A percentile compares a stretch with the other conserved stretches of the same genome.
Evolutionary conservation across 2,329 filamentous ascomycete genomes (phyloP).

Genomic region (Fusarium sp.): DNA sequence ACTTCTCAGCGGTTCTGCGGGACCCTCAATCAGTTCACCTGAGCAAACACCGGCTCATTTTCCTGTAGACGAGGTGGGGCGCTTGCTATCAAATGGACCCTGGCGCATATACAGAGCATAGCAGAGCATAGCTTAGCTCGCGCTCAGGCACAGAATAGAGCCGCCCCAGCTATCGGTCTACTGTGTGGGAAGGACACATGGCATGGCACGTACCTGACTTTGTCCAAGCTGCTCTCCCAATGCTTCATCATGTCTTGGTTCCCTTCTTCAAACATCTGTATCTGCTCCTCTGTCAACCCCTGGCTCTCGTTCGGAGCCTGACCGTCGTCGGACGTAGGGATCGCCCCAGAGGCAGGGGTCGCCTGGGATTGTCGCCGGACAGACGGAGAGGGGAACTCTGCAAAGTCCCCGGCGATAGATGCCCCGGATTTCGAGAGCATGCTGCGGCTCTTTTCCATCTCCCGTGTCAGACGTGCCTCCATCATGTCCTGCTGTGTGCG

Average conservation of each 20-base stretch:
- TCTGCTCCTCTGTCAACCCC: conserved; percentile 79
- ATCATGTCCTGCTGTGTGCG: conserved; percentile 89
- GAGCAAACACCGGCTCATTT: not conserved
- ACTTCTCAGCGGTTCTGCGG: conserved; percentile 82
- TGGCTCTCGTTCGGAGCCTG: conserved; percentile 52
- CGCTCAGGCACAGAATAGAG: conserved; percentile 9
- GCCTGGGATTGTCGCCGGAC: conserved; percentile 34
- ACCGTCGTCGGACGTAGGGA: conserved; percentile 37
- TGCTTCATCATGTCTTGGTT: conserved; percentile 93
- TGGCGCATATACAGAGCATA: conserved; percentile 2
- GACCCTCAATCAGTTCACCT: conserved; percentile 26
- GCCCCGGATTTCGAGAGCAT: conserved; percentile 72
- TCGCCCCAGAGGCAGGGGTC: conserved; percentile 16
- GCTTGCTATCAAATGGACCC: not conserved
- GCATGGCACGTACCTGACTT: conserved; percentile 76
- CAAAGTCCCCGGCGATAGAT: conserved; percentile 47
- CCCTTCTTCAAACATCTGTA: conserved; percentile 92
- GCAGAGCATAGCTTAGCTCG: not conserved
- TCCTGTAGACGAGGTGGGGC: conserved; percentile 14
- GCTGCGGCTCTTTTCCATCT: conserved; percentile 89
- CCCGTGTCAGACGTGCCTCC: conserved; percentile 82
- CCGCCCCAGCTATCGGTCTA: conserved; percentile 12
- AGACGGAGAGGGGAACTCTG: conserved; percentile 43
- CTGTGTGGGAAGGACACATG: conserved; percentile 1
- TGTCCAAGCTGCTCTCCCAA: conserved; percentile 91